Conservation (phyloP, 2,329 filamentous ascomycete species). For the Cladosporium sp. region DNA sequence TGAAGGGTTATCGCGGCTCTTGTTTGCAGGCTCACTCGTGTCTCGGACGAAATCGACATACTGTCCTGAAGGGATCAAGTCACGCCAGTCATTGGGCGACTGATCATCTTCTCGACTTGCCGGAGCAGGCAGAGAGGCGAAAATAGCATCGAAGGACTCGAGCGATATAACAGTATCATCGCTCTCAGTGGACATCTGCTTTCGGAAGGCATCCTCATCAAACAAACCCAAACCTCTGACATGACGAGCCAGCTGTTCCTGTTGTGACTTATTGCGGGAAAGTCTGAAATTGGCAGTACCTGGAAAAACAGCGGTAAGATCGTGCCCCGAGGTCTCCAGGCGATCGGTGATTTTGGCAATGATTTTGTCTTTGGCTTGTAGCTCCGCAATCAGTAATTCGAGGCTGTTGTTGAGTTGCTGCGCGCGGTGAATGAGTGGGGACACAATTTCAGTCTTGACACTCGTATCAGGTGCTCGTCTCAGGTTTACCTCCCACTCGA, state of each 20-base stretch:
- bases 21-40: too few relatives aligned
- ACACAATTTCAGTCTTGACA: conserved; percentile 48
- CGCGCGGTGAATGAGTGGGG: conserved; percentile 50
- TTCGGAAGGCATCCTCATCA: conserved; percentile 43
- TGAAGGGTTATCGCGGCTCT: too few relatives aligned
- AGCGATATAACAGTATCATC: background rate
- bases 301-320: conserved; percentile 56
- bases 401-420: conserved; percentile 46
- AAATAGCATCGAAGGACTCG: background rate
- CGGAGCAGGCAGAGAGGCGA: conserved; percentile 12
- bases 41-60: background rate
- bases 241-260: conserved; percentile 47
- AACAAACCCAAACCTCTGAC: conserved; percentile 55
- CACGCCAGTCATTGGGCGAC: conserved; percentile 31
- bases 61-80: conserved; percentile 28
- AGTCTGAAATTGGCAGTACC: conserved; percentile 45
- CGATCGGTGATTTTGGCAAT: conserved; percentile 57
- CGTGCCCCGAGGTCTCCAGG: conserved; percentile 52
- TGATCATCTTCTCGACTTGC: background rate
- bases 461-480: conserved; percentile 36
- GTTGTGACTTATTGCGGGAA: conserved; percentile 40
- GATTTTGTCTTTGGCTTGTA: conserved; percentile 56
- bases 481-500: conserved; percentile 64
- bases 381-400: conserved; percentile 43
- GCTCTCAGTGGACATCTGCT: conserved; percentile 1